Conservation (phyloP, 805 yeast species). For the Spathaspora girioi region DNA sequence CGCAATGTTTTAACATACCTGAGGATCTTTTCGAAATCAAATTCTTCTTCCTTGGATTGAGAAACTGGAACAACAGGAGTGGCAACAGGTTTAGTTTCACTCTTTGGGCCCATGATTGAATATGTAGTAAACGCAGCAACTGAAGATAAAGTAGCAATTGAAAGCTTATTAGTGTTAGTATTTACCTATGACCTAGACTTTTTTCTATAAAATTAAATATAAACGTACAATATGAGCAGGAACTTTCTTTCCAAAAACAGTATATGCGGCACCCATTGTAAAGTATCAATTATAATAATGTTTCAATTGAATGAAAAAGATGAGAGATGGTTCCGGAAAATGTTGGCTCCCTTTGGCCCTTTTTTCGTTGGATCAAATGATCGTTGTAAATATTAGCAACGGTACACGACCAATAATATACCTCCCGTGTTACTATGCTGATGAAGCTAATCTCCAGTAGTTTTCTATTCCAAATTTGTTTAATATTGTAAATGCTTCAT, state of each 20-base stretch:
- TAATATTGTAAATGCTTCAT: conserved; percentile 48
- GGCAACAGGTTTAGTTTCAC: conserved; percentile 24
- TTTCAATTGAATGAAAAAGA: background rate
- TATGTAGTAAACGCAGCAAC: conserved; percentile 28
- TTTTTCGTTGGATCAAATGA: background rate
- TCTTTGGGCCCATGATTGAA: conserved; percentile 12
- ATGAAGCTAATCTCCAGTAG: conserved; percentile 50
- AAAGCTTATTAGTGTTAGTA: conserved; percentile 25
- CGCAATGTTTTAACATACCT: conserved; percentile 28
- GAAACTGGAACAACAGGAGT: conserved; percentile 19
- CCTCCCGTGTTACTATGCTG: background rate
- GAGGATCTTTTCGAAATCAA: conserved; percentile 40
- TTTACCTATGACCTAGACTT: background rate
- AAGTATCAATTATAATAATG: background rate
- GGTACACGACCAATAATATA: background rate
- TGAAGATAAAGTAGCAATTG: conserved; percentile 38
- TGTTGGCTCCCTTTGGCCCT: background rate
- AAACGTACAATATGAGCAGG: conserved; percentile 42
- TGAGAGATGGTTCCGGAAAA: background rate
- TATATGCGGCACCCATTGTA: conserved; percentile 40
- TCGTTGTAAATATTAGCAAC: background rate
- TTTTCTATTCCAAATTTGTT: conserved; percentile 51
- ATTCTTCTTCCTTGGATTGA: conserved; percentile 34
- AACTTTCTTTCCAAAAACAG: conserved; percentile 42
- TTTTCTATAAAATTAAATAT: conserved; percentile 9